A percentile compares a stretch with the other conserved stretches of the same genome.
These are phyloP conservation scores for Usnea hakonensis DNA, from an alignment of 495 filamentous ascomycete species.

Conservation along the genomic window DNA sequence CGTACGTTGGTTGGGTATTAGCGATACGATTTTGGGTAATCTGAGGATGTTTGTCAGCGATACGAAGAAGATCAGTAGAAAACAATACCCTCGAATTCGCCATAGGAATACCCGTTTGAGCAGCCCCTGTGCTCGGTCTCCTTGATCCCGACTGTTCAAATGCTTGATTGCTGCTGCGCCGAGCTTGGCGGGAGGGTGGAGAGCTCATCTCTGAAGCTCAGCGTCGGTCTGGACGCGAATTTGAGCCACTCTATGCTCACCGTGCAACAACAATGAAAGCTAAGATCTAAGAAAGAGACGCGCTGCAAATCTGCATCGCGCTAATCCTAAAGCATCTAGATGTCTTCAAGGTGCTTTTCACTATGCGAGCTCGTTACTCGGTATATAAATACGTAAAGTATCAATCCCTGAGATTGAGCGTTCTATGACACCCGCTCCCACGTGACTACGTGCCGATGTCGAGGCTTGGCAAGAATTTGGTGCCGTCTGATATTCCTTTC, in stretches of 20 bases:
- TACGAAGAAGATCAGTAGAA: not conserved
- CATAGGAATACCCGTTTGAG: constrained; percentile 21
- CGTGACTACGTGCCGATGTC: too few relatives aligned
- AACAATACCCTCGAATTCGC: constrained; percentile 24
- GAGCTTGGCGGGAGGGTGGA: constrained; percentile 22
- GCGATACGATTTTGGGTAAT: constrained; percentile 24
- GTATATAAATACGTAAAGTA: too few relatives aligned
- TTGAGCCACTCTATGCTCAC: not conserved
- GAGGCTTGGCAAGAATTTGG: too few relatives aligned
- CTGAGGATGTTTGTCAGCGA: constrained; percentile 6
- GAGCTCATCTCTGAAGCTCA: constrained; percentile 20
- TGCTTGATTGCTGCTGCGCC: constrained; percentile 16
- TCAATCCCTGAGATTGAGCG: too few relatives aligned
- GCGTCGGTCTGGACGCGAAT: constrained; percentile 2
- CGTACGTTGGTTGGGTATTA: constrained; percentile 52
- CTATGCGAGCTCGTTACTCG: too few relatives aligned
- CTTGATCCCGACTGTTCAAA: not conserved
- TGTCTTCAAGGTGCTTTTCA: too few relatives aligned
- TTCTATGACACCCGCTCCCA: too few relatives aligned
- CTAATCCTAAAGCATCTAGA: not conserved
- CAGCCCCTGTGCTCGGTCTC: constrained; percentile 12
- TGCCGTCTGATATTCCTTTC: too few relatives aligned
- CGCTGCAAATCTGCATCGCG: not conserved
- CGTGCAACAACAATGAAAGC: too few relatives aligned
- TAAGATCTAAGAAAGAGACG: too few relatives aligned